These are phyloP conservation scores for Cadophora sp. DNA, from an alignment of 2,329 filamentous ascomycete genomes.

Conservation along the genomic window DNA sequence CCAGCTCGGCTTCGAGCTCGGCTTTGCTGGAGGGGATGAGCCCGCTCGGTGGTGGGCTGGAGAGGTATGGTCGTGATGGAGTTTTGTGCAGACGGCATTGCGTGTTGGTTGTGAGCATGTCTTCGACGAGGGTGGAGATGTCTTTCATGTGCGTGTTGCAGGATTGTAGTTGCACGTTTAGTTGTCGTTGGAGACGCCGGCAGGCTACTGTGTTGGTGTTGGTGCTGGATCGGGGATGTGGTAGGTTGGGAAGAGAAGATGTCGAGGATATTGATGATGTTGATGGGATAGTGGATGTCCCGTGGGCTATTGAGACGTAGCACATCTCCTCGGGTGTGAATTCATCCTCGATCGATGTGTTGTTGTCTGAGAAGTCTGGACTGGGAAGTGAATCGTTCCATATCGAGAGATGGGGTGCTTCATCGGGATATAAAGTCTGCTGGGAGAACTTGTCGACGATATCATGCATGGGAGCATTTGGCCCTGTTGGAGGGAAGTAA, in stretches of 20 bases:
- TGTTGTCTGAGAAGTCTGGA: conserved; percentile 25
- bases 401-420: conserved; percentile 30
- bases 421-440: conserved; percentile 29
- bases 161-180: conserved; percentile 38
- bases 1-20: conserved; percentile 1
- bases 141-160: conserved; percentile 34
- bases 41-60: background rate
- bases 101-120: conserved; percentile 35
- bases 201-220: conserved; percentile 24
- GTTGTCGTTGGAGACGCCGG: conserved; percentile 37
- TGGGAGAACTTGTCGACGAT: conserved; percentile 29
- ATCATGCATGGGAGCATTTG: conserved; percentile 15
- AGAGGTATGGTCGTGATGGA: conserved; percentile 21
- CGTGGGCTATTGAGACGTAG: conserved; percentile 27
- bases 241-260: conserved; percentile 23
- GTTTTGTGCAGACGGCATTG: conserved; percentile 35
- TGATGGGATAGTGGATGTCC: conserved; percentile 22
- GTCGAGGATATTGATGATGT: conserved; percentile 15
- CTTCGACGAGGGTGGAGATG: conserved; percentile 37
- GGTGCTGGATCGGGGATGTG: conserved; percentile 16
- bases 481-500: conserved; percentile 11
- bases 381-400: conserved; percentile 25
- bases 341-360: conserved; percentile 19
- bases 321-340: conserved; percentile 28
- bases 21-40: conserved; percentile 12